Conservation (phyloP, 495 filamentous ascomycete species). For the Melanomma pulvis-pyrius region DNA sequence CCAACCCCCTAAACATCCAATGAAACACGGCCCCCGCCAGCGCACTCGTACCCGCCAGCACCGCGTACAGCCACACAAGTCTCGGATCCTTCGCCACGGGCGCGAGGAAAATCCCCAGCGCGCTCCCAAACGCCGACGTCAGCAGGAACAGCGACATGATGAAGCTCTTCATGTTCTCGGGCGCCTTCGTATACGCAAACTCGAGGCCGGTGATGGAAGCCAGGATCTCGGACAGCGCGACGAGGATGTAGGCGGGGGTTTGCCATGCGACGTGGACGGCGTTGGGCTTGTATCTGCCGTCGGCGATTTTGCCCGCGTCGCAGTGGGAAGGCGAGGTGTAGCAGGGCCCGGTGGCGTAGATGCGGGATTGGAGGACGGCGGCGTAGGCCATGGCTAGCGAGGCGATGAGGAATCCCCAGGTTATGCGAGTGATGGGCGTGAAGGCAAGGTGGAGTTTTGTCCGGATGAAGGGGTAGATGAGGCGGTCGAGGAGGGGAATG, state of each 20-base stretch:
- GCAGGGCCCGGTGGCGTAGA: conserved; percentile 38
- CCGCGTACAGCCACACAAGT: conserved; percentile 56
- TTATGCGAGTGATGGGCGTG: conserved; percentile 31
- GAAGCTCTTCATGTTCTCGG: conserved; percentile 64
- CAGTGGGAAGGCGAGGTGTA: conserved; percentile 25
- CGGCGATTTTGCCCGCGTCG: conserved; percentile 13
- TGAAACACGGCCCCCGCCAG: conserved; percentile 55
- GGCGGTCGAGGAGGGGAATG: conserved; percentile 37
- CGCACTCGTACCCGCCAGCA: conserved; percentile 51
- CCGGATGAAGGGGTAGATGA: conserved; percentile 41
- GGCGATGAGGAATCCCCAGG: conserved; percentile 38
- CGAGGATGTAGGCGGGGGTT: conserved; percentile 46
- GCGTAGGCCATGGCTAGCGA: conserved; percentile 30
- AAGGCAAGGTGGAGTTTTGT: conserved; percentile 25
- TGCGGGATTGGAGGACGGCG: conserved; percentile 35
- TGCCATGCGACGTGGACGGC: conserved; percentile 37
- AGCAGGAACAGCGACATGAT: conserved; percentile 39
- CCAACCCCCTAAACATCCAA: conserved; percentile 51
- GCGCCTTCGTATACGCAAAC: conserved; percentile 79
- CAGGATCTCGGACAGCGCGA: conserved; percentile 70
- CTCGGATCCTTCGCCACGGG: conserved; percentile 35
- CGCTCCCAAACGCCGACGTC: conserved; percentile 28
- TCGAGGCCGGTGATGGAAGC: conserved; percentile 59
- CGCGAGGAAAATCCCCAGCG: conserved; percentile 26
- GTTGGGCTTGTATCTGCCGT: conserved; percentile 26